Evolutionary conservation across 805 yeast genomes (phyloP).

Genomic region (Gaillardinia entomophila): DNA sequence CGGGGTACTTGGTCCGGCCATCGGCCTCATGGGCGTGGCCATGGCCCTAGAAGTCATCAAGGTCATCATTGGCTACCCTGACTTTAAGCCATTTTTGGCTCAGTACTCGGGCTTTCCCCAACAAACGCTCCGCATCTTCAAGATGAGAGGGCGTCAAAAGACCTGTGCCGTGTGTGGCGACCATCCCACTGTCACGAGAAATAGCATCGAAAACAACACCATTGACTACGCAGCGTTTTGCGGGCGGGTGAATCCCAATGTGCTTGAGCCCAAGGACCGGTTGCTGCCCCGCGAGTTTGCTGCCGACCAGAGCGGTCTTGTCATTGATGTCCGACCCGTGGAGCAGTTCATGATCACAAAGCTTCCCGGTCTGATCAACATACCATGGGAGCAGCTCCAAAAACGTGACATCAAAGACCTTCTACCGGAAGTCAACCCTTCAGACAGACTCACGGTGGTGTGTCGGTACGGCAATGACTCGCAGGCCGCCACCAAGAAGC

Average conservation of each 20-base stretch:
- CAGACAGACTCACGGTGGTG: conserved; percentile 44
- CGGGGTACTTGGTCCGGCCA: conserved; percentile 94
- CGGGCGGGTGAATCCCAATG: conserved; percentile 50
- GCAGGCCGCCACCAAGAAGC: conserved; percentile 51
- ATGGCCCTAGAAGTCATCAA: conserved; percentile 89
- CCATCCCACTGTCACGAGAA: conserved; percentile 43
- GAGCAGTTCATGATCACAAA: conserved; percentile 70
- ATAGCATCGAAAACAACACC: conserved; percentile 37
- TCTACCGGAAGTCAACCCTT: conserved; percentile 14
- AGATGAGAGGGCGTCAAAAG: conserved; percentile 64
- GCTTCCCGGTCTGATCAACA: conserved; percentile 53
- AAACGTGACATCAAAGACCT: conserved; percentile 13
- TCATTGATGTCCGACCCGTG: conserved; percentile 74
- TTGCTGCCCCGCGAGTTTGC: conserved; percentile 36
- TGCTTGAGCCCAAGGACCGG: conserved; percentile 40
- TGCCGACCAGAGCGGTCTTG: conserved; percentile 18
- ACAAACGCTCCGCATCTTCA: conserved; percentile 65
- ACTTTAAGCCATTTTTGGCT: conserved; percentile 64
- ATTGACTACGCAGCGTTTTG: conserved; percentile 72
- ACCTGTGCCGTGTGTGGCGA: conserved; percentile 64
- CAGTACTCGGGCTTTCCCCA: conserved; percentile 63
- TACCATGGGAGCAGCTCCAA: conserved; percentile 51
- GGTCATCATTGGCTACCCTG: conserved; percentile 54
- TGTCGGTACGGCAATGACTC: conserved; percentile 94
- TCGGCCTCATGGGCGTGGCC: conserved; percentile 81